Evolutionary conservation across 306 rosid genomes (phyloP).

Genomic region (Citrullus colocynthis): DNA sequence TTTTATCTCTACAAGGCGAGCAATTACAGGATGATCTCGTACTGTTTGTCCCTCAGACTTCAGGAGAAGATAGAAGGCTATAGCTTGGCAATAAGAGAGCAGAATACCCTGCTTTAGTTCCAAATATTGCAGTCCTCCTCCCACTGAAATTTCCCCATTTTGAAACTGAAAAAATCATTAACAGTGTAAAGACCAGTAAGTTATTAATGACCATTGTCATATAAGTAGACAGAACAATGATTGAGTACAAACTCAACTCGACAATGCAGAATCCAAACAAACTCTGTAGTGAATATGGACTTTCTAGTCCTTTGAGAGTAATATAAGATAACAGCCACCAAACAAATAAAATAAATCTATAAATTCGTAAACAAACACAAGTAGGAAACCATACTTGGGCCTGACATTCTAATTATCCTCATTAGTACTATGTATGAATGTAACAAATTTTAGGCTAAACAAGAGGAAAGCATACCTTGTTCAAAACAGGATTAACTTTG

Average conservation of each 20-base stretch:
- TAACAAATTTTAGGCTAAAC: neutral
- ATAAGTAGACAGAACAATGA: neutral
- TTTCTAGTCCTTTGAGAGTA: neutral
- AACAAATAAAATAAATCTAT: neutral
- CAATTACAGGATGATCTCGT: conserved; percentile 68
- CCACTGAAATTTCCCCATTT: conserved; percentile 27
- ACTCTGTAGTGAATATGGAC: neutral
- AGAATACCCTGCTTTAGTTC: conserved; percentile 59
- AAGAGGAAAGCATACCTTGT: conserved; percentile 32
- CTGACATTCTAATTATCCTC: neutral
- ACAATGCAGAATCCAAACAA: neutral
- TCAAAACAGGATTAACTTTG: conserved; percentile 52
- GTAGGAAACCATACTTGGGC: neutral
- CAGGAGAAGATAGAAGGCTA: conserved; percentile 77
- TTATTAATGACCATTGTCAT: neutral
- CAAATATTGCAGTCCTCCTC: conserved; percentile 60
- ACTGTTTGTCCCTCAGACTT: conserved; percentile 82
- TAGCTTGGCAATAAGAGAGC: conserved; percentile 76
- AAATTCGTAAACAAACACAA: neutral
- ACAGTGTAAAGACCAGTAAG: conserved; percentile 12
- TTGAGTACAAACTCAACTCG: neutral
- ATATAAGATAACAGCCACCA: neutral
- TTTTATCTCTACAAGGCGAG: conserved; percentile 67
- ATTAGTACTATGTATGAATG: conserved; percentile 18
- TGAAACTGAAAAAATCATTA: conserved; percentile 40